A percentile compares a stretch with the other conserved stretches of the same genome.
Evolutionary conservation across 345 rosid species (phyloP).

Genomic region (Corchorus capsularis): DNA sequence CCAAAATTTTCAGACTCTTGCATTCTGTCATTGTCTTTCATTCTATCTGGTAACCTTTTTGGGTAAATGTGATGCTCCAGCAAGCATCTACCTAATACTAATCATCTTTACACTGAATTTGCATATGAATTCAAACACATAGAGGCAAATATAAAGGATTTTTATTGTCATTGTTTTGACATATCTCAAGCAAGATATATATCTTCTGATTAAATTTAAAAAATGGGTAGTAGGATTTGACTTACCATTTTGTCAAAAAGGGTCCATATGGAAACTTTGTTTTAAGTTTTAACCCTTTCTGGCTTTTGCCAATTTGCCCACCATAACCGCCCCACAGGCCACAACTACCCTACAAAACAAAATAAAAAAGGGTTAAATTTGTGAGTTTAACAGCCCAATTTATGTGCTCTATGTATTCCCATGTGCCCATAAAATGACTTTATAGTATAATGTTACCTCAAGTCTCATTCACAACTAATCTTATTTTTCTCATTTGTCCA

Average conservation of each 20-base stretch:
- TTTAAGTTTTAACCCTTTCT: background rate
- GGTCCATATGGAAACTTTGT: background rate
- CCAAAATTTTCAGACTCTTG: background rate
- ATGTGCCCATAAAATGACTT: background rate
- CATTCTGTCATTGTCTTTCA: constrained; percentile 6
- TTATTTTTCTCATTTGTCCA: background rate
- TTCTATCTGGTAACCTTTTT: background rate
- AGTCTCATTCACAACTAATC: background rate
- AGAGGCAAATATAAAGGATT: background rate
- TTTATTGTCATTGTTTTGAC: background rate
- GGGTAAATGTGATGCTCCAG: constrained; percentile 8
- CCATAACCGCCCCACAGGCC: background rate
- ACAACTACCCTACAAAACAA: background rate
- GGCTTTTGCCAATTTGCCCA: background rate
- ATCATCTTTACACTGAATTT: background rate
- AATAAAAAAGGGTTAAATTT: background rate
- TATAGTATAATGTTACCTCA: background rate
- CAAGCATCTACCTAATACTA: background rate
- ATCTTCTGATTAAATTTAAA: background rate
- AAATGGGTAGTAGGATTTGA: background rate
- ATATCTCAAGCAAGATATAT: background rate
- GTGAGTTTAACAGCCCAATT: background rate
- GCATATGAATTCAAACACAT: background rate
- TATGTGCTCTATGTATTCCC: background rate
- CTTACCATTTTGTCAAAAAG: background rate